Base-by-base conservation (phyloP, 805 yeast genomes). In the Kregervanrija delftensis region DNA sequence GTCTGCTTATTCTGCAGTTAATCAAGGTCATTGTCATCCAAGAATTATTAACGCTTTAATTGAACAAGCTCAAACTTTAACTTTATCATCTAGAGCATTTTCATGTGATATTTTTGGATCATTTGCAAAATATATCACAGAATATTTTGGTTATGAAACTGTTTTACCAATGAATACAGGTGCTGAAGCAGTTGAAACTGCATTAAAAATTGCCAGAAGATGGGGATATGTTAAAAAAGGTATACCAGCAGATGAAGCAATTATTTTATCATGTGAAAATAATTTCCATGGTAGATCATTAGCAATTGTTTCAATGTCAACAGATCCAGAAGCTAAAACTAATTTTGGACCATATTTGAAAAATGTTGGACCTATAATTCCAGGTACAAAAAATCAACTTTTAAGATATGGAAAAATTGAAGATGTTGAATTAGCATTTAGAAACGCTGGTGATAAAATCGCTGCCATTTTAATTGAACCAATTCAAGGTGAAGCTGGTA, bases 151-250 rank as follows among this genome's bases (percentile, higher is more conserved):
- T 61, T 91, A 87, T 67, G 98, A 91, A 59, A 82, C 80, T 84
- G 91, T 91, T 10, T 72, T 91, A 62, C 98, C 98, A 53, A 91
- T 90, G 97, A 91, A 91, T 72, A 91, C 98, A 11, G 98, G 98
- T 63, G 97, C 97, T 35, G 98, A 91, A 70, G 98, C 98, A 9
- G 98, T 91, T 36, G 98, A 91, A 71, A 87, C 96, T 35, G 96
- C 86, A 30, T 72, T 91, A 62, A 91, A 91, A 67, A 72, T 91
- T 48, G 97, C 97, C 42, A 83, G 98, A 76, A 83, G 91, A 72
- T 91, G 98, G 98, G 98, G 97, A 45, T 91, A 90, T 72, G 75
- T 74, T 57, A 80, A 79, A 64, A 91, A 91, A 71, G 84, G 84
- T 3, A 91, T 91, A 55, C 82, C 89, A 31, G 75, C 79, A 30